Evolutionary conservation across 768 basidiomycete species (phyloP), one percentile per base, ranked within the genome.

Genomic region (Tremella fuciformis): DNA sequence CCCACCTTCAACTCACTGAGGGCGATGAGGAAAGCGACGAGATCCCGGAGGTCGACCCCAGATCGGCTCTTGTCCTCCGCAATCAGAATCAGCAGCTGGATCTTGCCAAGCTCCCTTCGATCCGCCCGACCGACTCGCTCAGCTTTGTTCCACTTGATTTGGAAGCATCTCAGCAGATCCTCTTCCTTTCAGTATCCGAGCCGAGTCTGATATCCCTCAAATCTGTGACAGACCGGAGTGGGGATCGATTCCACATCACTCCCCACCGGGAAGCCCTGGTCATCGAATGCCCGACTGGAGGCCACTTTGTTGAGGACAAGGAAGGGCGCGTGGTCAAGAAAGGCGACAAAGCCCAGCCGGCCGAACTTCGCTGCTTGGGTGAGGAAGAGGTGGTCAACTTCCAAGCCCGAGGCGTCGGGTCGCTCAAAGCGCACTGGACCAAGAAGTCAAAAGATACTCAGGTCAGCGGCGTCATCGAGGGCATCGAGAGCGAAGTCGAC

Each of bases 241-340:
- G 84, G 41, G 83, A 84, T 42, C 85, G 87, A 42, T 89, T 91
- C 38, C 85, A 88, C 24, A 78, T 93, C 26, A 65, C 66, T n/a
- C 82, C 55, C 79, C 85, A 44, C 25, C 80, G 81, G 13, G 84
- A 87, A 59, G 82, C 90, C 29, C 82, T 83, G 0, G 80, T 94
- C 44, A 88, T 86, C 13, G 88, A 91, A 18, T 96, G 92, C 70
- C 92, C 92, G 6, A 81, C 79, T 3, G 89, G 86, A 3, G 82
- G 74, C 1, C 22, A 83, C 64, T 92, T 91, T 69, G 66, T 79
- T 0, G 74, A 75, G 1, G 72, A 77, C 16, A 76, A 82, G 24
- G 48, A 55, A 77, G 81, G 51, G 78, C 82, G 56, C 70, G 77
- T 50, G 57, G 39, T 67, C 71, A 65, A 58, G 75, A 93, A 90